Evolutionary conservation across 1,139 yeast species (phyloP), one percentile per base, ranked within the genome.

Genomic region (Candida frijolesensis): DNA sequence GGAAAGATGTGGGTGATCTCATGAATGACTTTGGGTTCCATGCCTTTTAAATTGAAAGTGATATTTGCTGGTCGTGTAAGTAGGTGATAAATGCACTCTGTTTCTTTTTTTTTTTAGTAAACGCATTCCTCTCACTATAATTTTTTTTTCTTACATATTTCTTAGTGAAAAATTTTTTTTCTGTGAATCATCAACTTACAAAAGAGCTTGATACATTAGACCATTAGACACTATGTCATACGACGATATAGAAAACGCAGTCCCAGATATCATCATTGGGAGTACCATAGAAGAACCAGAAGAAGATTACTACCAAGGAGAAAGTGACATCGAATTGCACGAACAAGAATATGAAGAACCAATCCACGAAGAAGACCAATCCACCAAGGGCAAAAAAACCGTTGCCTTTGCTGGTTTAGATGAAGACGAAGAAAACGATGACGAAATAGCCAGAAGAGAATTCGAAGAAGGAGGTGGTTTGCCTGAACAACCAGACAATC

Each of bases 401-500:
- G 97, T 92, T 45, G 83, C 96, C 5, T 92, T 92, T 68, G 92
- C 91, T 38, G 90, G 85, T 15, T 68, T 86, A 45, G 92, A 85
- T 52, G 82, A 80, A 54, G 92, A 85, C 52, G 82, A 80, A 54
- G 89, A 82, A 67, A 78, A 70, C 45, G 76, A 78, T 51, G 87
- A 85, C 66, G 84, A 78, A 61, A 77, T 72, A 27, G 86, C 90
- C 61, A 81, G 79, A 61, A 81, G 84, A 65, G 98, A 94, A 68
- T 92, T 92, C 60, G 96, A 89, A 78, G 98, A 91, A 73, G 98
- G 98, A 65, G 98, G 98, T 51, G 98, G 99, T 50, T 80, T 94
- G 54, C 99, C 99, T 50, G 97, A 89, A 67, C 99, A 94, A 72
- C 96, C 97, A 53, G 87, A 81, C 44, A 78, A 89, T 68, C 96